Percentiles rank a stretch among this genome's conserved stretches.
These are phyloP conservation scores for Aspergillus tamarii DNA, from an alignment of 2,329 filamentous ascomycete species.

Conservation along the genomic window DNA sequence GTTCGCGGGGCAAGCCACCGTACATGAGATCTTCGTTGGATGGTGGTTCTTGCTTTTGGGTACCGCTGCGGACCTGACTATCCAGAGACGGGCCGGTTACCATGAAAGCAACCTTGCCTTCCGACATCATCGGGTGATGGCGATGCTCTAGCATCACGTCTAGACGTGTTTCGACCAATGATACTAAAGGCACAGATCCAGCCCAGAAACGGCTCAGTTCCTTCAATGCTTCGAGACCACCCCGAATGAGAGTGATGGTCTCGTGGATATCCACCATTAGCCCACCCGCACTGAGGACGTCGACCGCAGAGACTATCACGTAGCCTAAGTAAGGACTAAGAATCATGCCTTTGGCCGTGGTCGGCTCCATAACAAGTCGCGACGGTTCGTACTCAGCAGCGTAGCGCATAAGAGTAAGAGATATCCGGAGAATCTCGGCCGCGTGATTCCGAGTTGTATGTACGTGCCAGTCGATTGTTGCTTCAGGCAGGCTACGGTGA, in stretches of 20 bases:
- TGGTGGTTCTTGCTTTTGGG: conserved; percentile 21
- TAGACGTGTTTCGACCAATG: conserved; percentile 53
- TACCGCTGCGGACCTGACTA: conserved; percentile 37
- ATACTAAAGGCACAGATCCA: conserved; percentile 56
- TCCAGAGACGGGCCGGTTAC: conserved; percentile 43
- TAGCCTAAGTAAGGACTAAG: conserved; percentile 67
- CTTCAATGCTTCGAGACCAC: conserved; percentile 58
- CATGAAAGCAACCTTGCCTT: conserved; percentile 43
- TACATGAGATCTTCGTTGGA: conserved; percentile 50
- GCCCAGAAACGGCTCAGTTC: conserved; percentile 64
- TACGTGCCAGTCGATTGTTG: conserved; percentile 51
- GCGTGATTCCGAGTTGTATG: conserved; percentile 57
- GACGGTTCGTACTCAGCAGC: conserved; percentile 28
- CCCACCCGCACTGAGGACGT: conserved; percentile 67
- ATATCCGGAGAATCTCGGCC: conserved; percentile 54
- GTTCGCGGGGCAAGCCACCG: conserved; percentile 32
- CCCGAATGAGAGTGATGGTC: conserved; percentile 58
- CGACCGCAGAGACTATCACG: conserved; percentile 65
- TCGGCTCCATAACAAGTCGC: conserved; percentile 21
- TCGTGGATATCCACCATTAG: conserved; percentile 54
- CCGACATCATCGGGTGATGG: conserved; percentile 34
- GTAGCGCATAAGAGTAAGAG: conserved; percentile 28
- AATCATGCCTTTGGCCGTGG: conserved; percentile 42
- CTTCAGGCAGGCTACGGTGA: conserved; percentile 45
- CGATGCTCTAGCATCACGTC: conserved; percentile 46